Conservation (phyloP, 345 rosid genomes). For the Sisymbrium irio region DNA sequence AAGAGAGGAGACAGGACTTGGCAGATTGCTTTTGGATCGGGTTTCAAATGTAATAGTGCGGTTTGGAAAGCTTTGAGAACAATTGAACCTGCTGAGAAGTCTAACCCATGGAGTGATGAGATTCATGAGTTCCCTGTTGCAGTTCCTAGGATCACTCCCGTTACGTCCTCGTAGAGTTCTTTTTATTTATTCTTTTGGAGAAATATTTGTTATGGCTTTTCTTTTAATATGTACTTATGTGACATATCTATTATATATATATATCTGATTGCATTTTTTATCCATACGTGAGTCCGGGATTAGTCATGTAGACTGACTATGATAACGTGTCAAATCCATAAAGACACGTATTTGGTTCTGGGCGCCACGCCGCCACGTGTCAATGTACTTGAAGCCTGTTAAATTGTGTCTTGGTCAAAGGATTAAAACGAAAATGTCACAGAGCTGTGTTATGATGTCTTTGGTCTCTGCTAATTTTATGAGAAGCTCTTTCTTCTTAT, state of each 20-base stretch:
- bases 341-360: not conserved
- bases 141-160: constrained; percentile 50
- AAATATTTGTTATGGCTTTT: constrained; percentile 1
- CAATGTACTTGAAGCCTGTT: not conserved
- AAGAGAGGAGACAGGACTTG: constrained; percentile 78
- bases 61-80: constrained; percentile 82
- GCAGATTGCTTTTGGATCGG: constrained; percentile 97
- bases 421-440: not conserved
- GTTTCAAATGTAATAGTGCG: constrained; percentile 93
- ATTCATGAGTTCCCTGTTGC: constrained; percentile 73
- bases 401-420: not conserved
- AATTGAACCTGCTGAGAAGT: constrained; percentile 61
- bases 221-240: not conserved
- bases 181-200: not conserved
- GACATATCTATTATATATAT: constrained; percentile 11
- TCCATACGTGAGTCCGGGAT: not conserved
- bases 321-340: not conserved
- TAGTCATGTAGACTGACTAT: not conserved
- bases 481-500: constrained; percentile 8
- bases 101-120: constrained; percentile 78
- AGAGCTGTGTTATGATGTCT: constrained; percentile 26
- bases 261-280: not conserved
- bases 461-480: constrained; percentile 14
- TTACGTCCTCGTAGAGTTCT: constrained; percentile 14
- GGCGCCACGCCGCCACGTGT: not conserved